Evolutionary conservation across 75 land plant species (phyloP), one percentile per base, ranked within the genome.

Genomic region (Gnetum montanum): DNA sequence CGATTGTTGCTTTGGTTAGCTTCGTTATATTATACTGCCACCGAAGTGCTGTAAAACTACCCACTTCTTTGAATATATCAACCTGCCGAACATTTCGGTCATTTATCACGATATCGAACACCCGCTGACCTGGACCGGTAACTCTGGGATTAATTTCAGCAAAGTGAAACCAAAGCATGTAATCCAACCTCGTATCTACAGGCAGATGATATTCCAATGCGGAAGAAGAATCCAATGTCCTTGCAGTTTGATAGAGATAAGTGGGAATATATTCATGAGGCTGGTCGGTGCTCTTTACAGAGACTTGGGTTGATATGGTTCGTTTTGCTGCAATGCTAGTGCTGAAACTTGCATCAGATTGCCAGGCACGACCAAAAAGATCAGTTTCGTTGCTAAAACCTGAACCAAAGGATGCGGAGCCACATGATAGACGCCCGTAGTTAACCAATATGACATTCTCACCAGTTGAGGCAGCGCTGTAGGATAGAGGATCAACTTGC

Each of bases 141-240:
- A 90, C 70, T 1, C 52, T 75, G 12, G 82, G 46, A 70, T 90
- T 91, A 49, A 94, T 89, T 77, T 94, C 98, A 25, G 96, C 96
- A 46, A 94, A 94, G 59, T 94, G 98, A 23, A 94, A 83, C 98
- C 96, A 89, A 20, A 94, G n/a, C 80, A 77, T 67, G 57, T 94
- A 90, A 45, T 85, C 95, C 54, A 90, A 44, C 64, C 77, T 72
- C 8, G 98, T 70, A 60, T 94, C 98, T 2, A 94, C 87, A 1
- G 48, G 58, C 40, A 85, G 71, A 0, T 54, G 34, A 57, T 75
- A 92, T 60, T 79, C 82, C 46, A 94, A 49, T 2, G 58, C 31
- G 8, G 37, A 73, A 16, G 2, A 20, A 26, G 3, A 18, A 30
- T 0, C 44, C 11, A 59, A 33, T 28, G 75, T 68, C 40, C 70